phyloP scores from a whole-genome alignment of 805 yeast species.

The Myxozyma nipponensis region DNA sequence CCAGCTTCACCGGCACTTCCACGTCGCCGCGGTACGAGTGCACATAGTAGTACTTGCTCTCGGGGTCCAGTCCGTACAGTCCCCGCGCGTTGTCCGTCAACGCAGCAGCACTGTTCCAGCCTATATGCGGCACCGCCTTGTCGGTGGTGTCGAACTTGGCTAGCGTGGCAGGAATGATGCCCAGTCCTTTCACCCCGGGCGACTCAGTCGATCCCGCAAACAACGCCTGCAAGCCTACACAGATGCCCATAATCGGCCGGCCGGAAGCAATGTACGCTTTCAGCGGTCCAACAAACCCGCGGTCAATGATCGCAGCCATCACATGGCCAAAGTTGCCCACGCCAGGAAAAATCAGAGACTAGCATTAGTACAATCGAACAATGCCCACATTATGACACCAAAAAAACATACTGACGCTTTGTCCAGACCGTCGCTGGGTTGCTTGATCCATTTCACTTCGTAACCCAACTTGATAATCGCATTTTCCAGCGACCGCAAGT shows the following conservation, averaged over 20 bases:
- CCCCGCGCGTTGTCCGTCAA: slow-evolving; percentile 27
- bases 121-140: slow-evolving; percentile 94
- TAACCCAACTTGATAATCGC: slow-evolving; percentile 80
- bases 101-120: slow-evolving; percentile 70
- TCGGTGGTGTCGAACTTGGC: slow-evolving; percentile 55
- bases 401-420: slow-evolving; percentile 41
- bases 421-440: slow-evolving; percentile 48
- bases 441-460: slow-evolving; percentile 56
- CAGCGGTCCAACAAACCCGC: slow-evolving; percentile 65
- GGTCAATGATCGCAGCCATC: slow-evolving; percentile 59
- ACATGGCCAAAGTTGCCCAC: slow-evolving; percentile 98
- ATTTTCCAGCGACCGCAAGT: slow-evolving; percentile 80
- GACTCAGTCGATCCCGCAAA: slow-evolving; percentile 74
- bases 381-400: not conserved
- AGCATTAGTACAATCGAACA: slow-evolving; percentile 16
- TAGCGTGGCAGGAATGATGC: slow-evolving; percentile 51
- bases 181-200: slow-evolving; percentile 58
- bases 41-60: slow-evolving; percentile 82
- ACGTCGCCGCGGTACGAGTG: slow-evolving; percentile 83
- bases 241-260: slow-evolving; percentile 89
- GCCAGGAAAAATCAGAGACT: slow-evolving; percentile 78
- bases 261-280: slow-evolving; percentile 67
- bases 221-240: slow-evolving; percentile 91
- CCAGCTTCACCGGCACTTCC: slow-evolving; percentile 38
- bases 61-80: slow-evolving; percentile 62